A percentile compares a stretch with the other conserved stretches of the same genome.
phyloP scores from a whole-genome alignment of 83 land plant genomes.

The Picea mariana region DNA sequence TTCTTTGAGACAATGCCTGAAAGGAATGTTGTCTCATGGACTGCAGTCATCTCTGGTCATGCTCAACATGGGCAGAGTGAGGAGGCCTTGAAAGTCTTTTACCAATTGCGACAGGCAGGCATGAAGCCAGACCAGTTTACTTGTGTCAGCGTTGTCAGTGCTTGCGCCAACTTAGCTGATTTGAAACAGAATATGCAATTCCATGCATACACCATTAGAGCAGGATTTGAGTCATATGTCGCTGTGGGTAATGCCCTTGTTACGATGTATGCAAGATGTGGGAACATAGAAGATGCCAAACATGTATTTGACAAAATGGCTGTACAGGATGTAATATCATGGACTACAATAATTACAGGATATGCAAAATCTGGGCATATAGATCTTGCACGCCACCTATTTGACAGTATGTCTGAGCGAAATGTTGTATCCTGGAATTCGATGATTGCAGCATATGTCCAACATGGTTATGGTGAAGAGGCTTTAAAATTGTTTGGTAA shows the following conservation, averaged over 20 bases:
- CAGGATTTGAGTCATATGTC: not conserved
- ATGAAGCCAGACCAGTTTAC: not conserved
- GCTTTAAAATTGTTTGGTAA: slow-evolving; percentile 1
- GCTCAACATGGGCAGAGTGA: not conserved
- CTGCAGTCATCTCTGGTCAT: not conserved
- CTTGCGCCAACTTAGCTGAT: not conserved
- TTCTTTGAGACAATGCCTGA: not conserved
- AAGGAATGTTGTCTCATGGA: slow-evolving; percentile 3
- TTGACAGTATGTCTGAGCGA: slow-evolving; percentile 1
- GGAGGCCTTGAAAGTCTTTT: slow-evolving; percentile 8
- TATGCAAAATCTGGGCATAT: not conserved
- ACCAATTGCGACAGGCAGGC: not conserved
- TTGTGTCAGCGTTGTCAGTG: slow-evolving; percentile 8
- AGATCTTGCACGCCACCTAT: not conserved
- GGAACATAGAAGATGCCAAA: not conserved
- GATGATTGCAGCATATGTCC: slow-evolving; percentile 18
- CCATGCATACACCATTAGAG: slow-evolving; percentile 1
- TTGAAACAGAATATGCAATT: slow-evolving; percentile 8
- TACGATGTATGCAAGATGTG: slow-evolving; percentile 13
- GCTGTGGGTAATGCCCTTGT: slow-evolving; percentile 10
- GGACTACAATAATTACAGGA: slow-evolving; percentile 7
- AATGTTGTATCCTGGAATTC: slow-evolving; percentile 21
- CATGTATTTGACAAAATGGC: not conserved
- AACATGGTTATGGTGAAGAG: slow-evolving; percentile 6
- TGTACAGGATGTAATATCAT: not conserved